phyloP scores from a whole-genome alignment of 805 yeast genomes.

The Ogataea nakhonphanomensis region DNA sequence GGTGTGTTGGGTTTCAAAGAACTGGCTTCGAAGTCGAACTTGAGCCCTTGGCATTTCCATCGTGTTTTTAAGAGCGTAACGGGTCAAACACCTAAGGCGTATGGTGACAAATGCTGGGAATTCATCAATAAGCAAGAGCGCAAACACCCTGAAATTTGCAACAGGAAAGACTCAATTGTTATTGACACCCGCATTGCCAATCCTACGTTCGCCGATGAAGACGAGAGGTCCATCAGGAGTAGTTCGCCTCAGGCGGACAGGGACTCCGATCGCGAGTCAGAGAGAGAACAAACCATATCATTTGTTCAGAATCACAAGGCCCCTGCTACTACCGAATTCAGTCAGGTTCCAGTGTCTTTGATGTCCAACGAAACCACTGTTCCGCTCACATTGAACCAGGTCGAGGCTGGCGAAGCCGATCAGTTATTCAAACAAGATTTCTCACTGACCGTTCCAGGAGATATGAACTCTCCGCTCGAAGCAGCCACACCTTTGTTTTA shows the following conservation, averaged over 20 bases:
- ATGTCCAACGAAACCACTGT: neutral
- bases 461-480: slow-evolving; percentile 12
- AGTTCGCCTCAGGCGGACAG: neutral
- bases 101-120: slow-evolving; percentile 80
- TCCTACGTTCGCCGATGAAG: slow-evolving; percentile 26
- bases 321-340: too few relatives aligned
- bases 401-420: neutral
- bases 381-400: neutral
- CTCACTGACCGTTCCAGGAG: slow-evolving; percentile 6
- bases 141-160: slow-evolving; percentile 14
- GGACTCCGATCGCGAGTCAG: neutral
- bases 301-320: too few relatives aligned
- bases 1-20: slow-evolving; percentile 83
- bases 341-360: too few relatives aligned
- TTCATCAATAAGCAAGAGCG: slow-evolving; percentile 39
- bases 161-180: slow-evolving; percentile 23
- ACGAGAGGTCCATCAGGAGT: neutral
- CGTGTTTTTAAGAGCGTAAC: slow-evolving; percentile 84
- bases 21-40: slow-evolving; percentile 76
- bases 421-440: slow-evolving; percentile 8
- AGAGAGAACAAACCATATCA: neutral
- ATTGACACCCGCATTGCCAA: slow-evolving; percentile 34
- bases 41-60: slow-evolving; percentile 92
- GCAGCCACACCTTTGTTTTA: slow-evolving; percentile 12
- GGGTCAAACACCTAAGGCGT: slow-evolving; percentile 83